Conservation (phyloP, 257 asterid species). For the Thymus quinquecostatus region DNA sequence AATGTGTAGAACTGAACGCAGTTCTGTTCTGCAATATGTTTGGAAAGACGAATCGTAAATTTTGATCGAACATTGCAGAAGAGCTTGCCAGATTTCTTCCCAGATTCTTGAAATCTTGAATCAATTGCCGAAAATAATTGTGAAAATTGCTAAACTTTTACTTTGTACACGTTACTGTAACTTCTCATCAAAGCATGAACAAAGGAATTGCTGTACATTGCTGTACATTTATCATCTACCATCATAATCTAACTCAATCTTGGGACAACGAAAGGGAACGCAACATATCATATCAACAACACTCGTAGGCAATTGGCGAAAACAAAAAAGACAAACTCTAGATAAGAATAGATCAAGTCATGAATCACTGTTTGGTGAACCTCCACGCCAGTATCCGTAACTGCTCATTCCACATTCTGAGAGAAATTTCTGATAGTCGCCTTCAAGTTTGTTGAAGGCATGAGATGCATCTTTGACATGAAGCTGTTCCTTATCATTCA, state of each 20-base stretch:
- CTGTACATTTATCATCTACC: slow-evolving; percentile 29
- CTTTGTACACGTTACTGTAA: no score
- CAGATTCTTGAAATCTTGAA: no score
- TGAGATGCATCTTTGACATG: slow-evolving; percentile 38
- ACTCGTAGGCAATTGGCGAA: not conserved
- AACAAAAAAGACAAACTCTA: not conserved
- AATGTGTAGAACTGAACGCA: not conserved
- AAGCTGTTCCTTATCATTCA: slow-evolving; percentile 40
- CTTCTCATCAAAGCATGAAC: no score
- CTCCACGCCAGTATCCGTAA: slow-evolving; percentile 70
- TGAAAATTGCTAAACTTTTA: no score
- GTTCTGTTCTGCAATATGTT: not conserved
- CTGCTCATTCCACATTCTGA: slow-evolving; percentile 75
- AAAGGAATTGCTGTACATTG: slow-evolving; percentile 17
- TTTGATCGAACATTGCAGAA: not conserved
- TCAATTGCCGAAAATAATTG: no score
- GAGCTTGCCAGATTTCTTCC: no score
- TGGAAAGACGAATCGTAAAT: not conserved
- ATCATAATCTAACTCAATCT: no score
- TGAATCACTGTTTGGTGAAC: slow-evolving; percentile 42
- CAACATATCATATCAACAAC: not conserved
- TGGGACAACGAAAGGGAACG: not conserved
- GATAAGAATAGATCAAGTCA: not conserved
- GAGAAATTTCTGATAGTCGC: slow-evolving; percentile 68
- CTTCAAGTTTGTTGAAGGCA: slow-evolving; percentile 49